A percentile compares a stretch with the other conserved stretches of the same genome.
These are phyloP conservation scores for Cyathus striatus DNA, from an alignment of 768 basidiomycete genomes.

Conservation along the genomic window DNA sequence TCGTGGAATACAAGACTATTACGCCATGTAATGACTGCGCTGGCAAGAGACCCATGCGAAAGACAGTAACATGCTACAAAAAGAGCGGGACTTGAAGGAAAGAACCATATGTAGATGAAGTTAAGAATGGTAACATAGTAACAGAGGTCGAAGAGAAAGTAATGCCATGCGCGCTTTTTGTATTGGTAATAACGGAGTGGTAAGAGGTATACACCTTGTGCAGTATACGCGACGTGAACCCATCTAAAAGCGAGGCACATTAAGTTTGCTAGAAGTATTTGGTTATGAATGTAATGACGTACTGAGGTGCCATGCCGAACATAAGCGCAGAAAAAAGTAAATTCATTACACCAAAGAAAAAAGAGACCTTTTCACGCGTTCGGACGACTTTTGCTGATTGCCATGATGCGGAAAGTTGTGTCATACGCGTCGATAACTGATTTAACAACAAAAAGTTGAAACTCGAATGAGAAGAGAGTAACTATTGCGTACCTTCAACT, in stretches of 20 bases:
- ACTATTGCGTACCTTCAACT: constrained; percentile 60
- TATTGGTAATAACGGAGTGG: constrained; percentile 82
- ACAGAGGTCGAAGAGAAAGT: constrained; percentile 90
- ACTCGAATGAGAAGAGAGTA: background rate
- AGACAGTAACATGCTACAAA: constrained; percentile 93
- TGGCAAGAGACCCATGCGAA: constrained; percentile 85
- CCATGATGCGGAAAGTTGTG: constrained; percentile 78
- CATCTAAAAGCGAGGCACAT: constrained; percentile 48
- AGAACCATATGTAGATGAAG: constrained; percentile 86
- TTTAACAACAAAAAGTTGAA: background rate
- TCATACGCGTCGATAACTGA: constrained; percentile 78
- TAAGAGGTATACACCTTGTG: constrained; percentile 72
- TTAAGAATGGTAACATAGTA: constrained; percentile 92
- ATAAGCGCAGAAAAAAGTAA: constrained; percentile 80
- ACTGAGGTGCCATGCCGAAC: constrained; percentile 87
- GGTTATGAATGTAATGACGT: constrained; percentile 24
- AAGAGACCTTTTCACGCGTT: constrained; percentile 81
- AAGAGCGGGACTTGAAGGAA: constrained; percentile 71
- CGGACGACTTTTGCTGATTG: constrained; percentile 86
- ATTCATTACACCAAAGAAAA: constrained; percentile 92
- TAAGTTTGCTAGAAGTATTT: background rate
- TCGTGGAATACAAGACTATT: constrained; percentile 99
- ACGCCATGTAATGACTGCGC: constrained; percentile 96
- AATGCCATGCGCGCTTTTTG: constrained; percentile 92
- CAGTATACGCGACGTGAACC: constrained; percentile 84